Evolutionary conservation across 352 stramenopile species (phyloP), one percentile per base, ranked within the genome.

Genomic region (Phytophthora tubulina): DNA sequence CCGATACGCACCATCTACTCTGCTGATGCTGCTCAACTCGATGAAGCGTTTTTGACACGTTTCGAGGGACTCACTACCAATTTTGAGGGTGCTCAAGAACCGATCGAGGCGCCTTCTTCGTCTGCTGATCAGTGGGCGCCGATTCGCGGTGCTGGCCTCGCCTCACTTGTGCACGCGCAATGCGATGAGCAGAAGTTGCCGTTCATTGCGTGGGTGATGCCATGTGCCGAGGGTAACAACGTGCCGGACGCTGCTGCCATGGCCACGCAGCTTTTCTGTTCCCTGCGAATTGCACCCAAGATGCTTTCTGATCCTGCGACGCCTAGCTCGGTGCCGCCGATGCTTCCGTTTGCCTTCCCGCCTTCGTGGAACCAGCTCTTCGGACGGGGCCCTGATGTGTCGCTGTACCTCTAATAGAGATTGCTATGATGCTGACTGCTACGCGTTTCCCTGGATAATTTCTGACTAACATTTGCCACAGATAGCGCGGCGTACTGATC

Each of bases 181-280:
- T 87, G 83, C 61, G 59, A 74, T 14, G 61, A 76, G 17, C 48
- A 58, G 10, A 75, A 81, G 11, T 21, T 88, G 27, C 60, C 78
- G 30, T 84, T 90, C 21, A 76, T 91, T 7, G 80, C 82, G 32
- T 82, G 90, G 49, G 54, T 96, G 41, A 84, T 94, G 78, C 77
- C 82, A 14, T 94, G 86, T 52, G 79, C 88, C 0, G 88, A 96
- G 68, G 88, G 88, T 9, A 85, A 96, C 72, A 96, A 96, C 67
- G 85, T 96, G 5, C 84, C 84, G 0, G 86, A 96, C 21, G 88
- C 88, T 6, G 72, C 78, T 17, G 75, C 75, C 4, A 81, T 94
- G 72, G 68, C 84, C 11, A 78, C 73, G n/a, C 75, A 89, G 31
- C 63, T 93, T 41, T 72, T 82, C 3, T 67, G 68, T 4, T 91